phyloP scores from a whole-genome alignment of 495 filamentous ascomycete species.

The Aspergillus taichungensis region DNA sequence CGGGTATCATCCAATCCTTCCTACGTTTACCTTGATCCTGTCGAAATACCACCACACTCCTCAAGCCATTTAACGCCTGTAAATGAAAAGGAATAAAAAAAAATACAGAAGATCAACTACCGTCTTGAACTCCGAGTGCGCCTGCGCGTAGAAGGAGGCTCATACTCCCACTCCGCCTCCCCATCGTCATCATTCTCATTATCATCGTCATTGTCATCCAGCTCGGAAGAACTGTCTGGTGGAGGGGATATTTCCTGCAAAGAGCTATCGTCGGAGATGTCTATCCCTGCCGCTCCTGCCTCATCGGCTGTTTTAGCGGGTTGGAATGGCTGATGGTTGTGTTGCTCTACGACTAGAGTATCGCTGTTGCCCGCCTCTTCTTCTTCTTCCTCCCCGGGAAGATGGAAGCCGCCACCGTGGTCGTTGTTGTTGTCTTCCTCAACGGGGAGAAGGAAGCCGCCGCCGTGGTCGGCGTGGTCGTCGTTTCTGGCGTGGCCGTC shows the following conservation, averaged over 20 bases:
- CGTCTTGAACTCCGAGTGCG: constrained; percentile 12
- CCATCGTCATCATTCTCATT: constrained; percentile 1
- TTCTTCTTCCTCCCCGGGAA: background rate
- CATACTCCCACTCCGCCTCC: constrained; percentile 6
- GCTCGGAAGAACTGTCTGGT: constrained; percentile 7
- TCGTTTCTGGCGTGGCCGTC: background rate
- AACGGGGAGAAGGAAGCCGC: constrained; percentile 9
- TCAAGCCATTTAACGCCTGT: too few relatives aligned
- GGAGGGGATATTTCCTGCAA: too few relatives aligned
- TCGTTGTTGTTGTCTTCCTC: constrained; percentile 3
- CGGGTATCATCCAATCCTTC: too few relatives aligned
- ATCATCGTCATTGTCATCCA: constrained; percentile 7
- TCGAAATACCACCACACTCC: too few relatives aligned
- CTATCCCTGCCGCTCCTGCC: too few relatives aligned
- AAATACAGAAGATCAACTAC: background rate
- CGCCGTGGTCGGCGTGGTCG: constrained; percentile 2
- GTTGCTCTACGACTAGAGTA: constrained; percentile 21
- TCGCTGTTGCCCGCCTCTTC: constrained; percentile 16
- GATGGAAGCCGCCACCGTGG: background rate
- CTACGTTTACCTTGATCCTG: too few relatives aligned
- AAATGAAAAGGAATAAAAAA: background rate
- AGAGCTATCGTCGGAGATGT: too few relatives aligned
- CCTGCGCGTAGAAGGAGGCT: constrained; percentile 17
- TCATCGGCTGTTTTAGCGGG: too few relatives aligned
- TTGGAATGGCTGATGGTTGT: constrained; percentile 4